Base-by-base conservation (phyloP, 2,329 filamentous ascomycete genomes). In the Ceratocystis lukuohia region DNA sequence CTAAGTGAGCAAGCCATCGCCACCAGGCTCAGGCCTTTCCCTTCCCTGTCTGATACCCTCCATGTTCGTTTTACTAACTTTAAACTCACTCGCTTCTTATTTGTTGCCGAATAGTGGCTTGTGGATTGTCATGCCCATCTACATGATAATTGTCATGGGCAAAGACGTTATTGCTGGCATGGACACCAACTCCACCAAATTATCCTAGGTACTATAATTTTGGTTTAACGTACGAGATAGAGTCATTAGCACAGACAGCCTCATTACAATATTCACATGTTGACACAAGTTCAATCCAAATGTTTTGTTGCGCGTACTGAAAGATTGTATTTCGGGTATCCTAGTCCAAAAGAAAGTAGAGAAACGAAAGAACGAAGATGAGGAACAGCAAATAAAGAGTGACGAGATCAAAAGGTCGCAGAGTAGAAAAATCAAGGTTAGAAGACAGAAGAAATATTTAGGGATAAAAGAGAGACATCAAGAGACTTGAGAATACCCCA, bases 41-140 rank as follows among this genome's bases (percentile, higher is more conserved):
- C 53, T 30, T n/a, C 7, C 25, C 6, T 7, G 8, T 30, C 37
- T 6, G 37, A 12, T 41, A 17, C 53, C 17, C 17, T 33, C 17
- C 25, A 37, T n/a, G 5, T 25, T 30, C 15, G 17, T 30, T 1
- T 25, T 59, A 59, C 53, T 59, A 59, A 59, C 53, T 17, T n/a
- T 3, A n/a, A 8, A 33, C 33, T 3, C 53, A 17, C 25, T 33
- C 53, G 5, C 5, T 20, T 41, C 37, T 41, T 10, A 37, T 7
- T 37, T 41, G 37, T 12, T 41, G 37, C 37, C 37, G 15, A 12
- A 12, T 66, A 85, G 82, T 69, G 82, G 81, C 68, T 74, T 77
- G 0, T 85, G 82, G 82, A 76, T 85, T 61, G 70, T 84, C 62
- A 76, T 80, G 44, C 78, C 82, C 0, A 71, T 78, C 2, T 80